Evolutionary conservation across 2,329 filamentous ascomycete species (phyloP).

Genomic region (Apiospora marii): DNA sequence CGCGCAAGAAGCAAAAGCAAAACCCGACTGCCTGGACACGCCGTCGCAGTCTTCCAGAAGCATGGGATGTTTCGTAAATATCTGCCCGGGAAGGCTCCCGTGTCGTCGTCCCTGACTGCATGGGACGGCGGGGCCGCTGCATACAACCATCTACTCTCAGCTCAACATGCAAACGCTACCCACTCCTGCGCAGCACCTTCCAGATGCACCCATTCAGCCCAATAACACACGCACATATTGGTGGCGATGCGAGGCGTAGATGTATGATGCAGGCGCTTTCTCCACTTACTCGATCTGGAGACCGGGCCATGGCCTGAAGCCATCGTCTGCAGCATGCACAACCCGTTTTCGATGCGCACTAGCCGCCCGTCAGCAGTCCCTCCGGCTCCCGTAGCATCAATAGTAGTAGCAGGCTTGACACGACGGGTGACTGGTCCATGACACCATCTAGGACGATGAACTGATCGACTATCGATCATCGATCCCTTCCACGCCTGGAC

Average conservation of each 20-base stretch:
- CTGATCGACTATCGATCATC: background rate
- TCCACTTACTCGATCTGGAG: conserved; percentile 12
- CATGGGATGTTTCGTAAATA: background rate
- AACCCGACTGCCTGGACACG: conserved; percentile 1
- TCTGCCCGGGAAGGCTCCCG: background rate
- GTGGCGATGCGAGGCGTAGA: background rate
- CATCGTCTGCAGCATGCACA: background rate
- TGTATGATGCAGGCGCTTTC: background rate
- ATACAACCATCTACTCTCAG: background rate
- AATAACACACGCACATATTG: background rate
- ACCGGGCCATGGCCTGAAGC: conserved; percentile 3
- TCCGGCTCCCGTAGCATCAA: background rate
- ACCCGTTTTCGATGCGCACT: background rate
- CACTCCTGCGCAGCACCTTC: background rate
- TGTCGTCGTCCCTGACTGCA: background rate
- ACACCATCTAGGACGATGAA: background rate
- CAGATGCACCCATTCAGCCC: background rate
- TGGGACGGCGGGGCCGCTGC: background rate
- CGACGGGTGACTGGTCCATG: conserved; percentile 1
- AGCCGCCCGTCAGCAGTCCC: background rate
- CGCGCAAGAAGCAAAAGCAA: background rate
- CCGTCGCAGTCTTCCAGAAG: background rate
- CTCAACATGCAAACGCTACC: background rate
- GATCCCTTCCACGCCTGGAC: background rate
- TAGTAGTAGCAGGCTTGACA: background rate